A percentile compares a stretch with the other conserved stretches of the same genome.
phyloP scores from a whole-genome alignment of 1,284 basidiomycete species.

The Melampsora larici-populina region DNA sequence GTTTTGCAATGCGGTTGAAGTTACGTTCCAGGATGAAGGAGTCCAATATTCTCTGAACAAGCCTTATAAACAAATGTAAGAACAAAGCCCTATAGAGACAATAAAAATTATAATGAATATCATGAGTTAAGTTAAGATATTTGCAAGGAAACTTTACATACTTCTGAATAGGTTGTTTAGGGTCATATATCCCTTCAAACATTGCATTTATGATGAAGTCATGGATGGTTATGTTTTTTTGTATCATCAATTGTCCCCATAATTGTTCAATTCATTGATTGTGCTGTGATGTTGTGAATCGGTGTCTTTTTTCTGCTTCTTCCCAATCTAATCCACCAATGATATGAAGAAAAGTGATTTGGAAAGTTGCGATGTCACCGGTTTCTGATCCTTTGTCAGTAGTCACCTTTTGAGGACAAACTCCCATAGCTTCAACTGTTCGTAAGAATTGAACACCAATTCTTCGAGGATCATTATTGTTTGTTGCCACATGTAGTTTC shows the following conservation, averaged over 20 bases:
- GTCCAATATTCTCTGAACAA: neutral
- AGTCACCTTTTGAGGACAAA: slow-evolving; percentile 1
- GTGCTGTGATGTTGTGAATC: slow-evolving; percentile 7
- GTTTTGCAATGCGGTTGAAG: neutral
- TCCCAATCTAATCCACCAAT: too few relatives aligned
- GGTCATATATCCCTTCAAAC: neutral
- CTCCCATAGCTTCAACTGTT: slow-evolving; percentile 8
- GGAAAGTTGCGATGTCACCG: neutral
- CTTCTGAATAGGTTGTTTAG: slow-evolving; percentile 1
- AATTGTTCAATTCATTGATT: slow-evolving; percentile 15
- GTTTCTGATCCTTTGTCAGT: neutral
- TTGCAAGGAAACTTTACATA: neutral
- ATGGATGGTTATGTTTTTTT: neutral
- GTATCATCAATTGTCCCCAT: too few relatives aligned
- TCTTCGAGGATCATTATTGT: neutral
- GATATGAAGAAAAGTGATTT: too few relatives aligned
- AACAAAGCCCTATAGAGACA: neutral
- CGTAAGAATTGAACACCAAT: slow-evolving; percentile 2
- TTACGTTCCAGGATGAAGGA: neutral
- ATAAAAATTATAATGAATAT: neutral
- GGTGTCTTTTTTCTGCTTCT: neutral
- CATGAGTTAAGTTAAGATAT: neutral
- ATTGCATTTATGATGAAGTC: neutral
- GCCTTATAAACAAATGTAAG: neutral
- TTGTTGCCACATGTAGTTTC: too few relatives aligned